phyloP scores from a whole-genome alignment of 495 filamentous ascomycete species.

The Sabuloglossum arenarium region DNA sequence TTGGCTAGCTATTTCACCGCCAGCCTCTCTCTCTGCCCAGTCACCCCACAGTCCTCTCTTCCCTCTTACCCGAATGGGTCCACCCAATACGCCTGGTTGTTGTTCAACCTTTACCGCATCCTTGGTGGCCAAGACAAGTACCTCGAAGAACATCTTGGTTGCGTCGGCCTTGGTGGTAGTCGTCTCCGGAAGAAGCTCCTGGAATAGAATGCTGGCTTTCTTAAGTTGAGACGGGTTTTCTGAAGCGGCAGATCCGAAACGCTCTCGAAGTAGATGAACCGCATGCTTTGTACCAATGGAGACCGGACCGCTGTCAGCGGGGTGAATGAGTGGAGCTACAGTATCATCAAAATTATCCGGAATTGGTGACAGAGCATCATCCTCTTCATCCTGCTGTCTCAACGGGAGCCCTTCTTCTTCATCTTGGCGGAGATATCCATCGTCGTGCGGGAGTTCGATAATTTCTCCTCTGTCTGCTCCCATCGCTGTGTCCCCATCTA shows the following conservation, averaged over 20 bases:
- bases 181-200: constrained; percentile 68
- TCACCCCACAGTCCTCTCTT: constrained; percentile 87
- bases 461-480: constrained; percentile 26
- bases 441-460: constrained; percentile 43
- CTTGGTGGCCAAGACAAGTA: constrained; percentile 87
- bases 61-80: constrained; percentile 54
- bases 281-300: constrained; percentile 85
- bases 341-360: constrained; percentile 50
- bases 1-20: constrained; percentile 27
- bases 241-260: constrained; percentile 48
- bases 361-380: constrained; percentile 7
- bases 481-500: constrained; percentile 30
- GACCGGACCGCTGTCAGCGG: constrained; percentile 60
- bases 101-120: constrained; percentile 98
- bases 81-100: constrained; percentile 45
- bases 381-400: constrained; percentile 10
- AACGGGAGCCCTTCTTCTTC: constrained; percentile 7
- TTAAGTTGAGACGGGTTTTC: constrained; percentile 41
- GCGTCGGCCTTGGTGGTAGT: constrained; percentile 67
- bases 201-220: constrained; percentile 65
- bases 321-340: constrained; percentile 46
- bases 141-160: constrained; percentile 98
- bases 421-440: constrained; percentile 16
- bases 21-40: constrained; percentile 78
- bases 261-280: constrained; percentile 79